Evolutionary conservation across 2,329 filamentous ascomycete genomes (phyloP).

Genomic region (Claviceps africana): DNA sequence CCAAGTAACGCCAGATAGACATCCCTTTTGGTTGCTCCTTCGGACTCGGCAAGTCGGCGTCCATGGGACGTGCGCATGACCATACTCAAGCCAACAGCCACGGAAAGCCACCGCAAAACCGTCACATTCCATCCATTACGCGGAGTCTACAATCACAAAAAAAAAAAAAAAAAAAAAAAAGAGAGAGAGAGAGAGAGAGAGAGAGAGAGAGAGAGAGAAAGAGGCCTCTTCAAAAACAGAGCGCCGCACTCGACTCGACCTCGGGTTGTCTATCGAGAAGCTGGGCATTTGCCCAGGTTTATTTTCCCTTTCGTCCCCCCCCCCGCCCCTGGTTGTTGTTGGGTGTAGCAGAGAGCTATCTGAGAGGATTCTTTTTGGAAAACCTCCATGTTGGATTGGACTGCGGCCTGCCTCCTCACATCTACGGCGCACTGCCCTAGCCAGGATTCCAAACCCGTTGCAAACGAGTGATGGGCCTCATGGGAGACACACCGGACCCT

Average conservation of each 20-base stretch:
- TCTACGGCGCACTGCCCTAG: background rate
- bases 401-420: background rate
- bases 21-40: background rate
- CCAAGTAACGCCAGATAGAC: background rate
- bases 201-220: background rate
- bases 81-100: background rate
- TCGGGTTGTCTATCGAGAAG: background rate
- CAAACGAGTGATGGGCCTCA: constrained; percentile 12
- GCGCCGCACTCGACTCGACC: background rate
- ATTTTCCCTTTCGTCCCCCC: background rate
- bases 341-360: background rate
- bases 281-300: background rate
- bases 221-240: background rate
- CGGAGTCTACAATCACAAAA: background rate
- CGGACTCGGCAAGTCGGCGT: background rate
- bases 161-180: background rate
- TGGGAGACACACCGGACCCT: constrained; percentile 22
- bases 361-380: background rate
- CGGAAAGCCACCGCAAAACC: constrained; percentile 1
- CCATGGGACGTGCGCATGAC: background rate
- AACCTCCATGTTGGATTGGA: background rate
- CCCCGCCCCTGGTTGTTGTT: too few species aligned
- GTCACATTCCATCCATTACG: background rate
- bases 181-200: background rate
- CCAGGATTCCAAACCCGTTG: background rate